Base-by-base conservation (phyloP, 192 early-diverging fungal species). In the Chytriomyces hyalinus region DNA sequence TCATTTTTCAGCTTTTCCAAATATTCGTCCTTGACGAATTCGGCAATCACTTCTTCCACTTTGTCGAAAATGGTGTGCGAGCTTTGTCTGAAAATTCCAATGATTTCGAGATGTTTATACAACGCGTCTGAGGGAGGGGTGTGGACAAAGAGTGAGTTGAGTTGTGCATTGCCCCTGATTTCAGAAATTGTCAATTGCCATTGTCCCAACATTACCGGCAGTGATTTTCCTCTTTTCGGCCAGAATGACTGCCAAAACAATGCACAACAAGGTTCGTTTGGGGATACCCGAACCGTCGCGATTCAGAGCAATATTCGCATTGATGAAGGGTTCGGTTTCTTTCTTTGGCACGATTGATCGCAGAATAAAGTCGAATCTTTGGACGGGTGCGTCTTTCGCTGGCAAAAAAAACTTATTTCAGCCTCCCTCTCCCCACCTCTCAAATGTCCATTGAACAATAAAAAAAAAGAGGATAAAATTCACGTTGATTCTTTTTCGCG, bases 1-100 rank as follows among this genome's bases (percentile, higher is more conserved):
- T 77, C 65, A 17, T 13, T 43, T 47, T 70, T 70, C 15, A 11
- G 11, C 62, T 65, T 70, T 26, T 61, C 67, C 44, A 78, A 22
- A 46, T 78, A 78, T 49, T 70, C 77, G n/a, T 70, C 69, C 62
- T 73, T 78, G 36, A 78, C 49, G 47, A 72, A 72, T 7, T 36
- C 6, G 17, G 53, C 77, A 64, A 72, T 65, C 69, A 78, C 68
- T 22, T 72, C 69, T 50, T 78, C 69, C n/a, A 76, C 57, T 20
- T 76, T 76, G 4, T 46, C 44, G 64, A 76, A 67, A n/a, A 20
- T 53, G 7, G 28, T n/a, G 36, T 76, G 74, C 11, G 24, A 8
- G 6, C 74, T 44, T 10, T 65, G n/a, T 7, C 49, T 9, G 20
- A 51, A 22, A 48, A 76, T 67, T 8, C 45, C 64, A 24, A 76